These are phyloP conservation scores for Cladosporium sp. DNA, from an alignment of 2,329 filamentous ascomycete genomes.

Conservation along the genomic window DNA sequence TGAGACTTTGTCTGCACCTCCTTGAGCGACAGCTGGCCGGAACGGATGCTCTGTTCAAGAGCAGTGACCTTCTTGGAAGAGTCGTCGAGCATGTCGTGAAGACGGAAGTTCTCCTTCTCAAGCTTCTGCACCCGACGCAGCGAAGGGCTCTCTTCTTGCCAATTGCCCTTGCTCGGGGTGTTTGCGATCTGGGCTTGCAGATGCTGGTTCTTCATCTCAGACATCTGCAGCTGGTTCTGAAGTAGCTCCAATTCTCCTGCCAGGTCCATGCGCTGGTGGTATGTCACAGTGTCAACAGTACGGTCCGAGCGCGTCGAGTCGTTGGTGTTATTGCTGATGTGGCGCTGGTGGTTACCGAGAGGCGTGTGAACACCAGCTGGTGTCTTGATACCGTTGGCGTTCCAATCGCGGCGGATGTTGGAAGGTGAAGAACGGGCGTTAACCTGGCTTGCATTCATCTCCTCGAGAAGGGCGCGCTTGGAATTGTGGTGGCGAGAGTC, in stretches of 20 bases:
- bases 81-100: constrained; percentile 93
- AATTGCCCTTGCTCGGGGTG: constrained; percentile 51
- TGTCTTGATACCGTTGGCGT: constrained; percentile 58
- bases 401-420: constrained; percentile 59
- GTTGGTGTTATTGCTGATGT: constrained; percentile 61
- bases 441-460: constrained; percentile 80
- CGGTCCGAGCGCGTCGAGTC: constrained; percentile 82
- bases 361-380: constrained; percentile 66
- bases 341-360: constrained; percentile 54
- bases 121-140: constrained; percentile 80
- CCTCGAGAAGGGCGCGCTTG: constrained; percentile 73
- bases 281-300: constrained; percentile 76
- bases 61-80: constrained; percentile 88
- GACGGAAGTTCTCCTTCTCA: constrained; percentile 82
- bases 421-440: constrained; percentile 68
- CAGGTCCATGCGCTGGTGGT: constrained; percentile 85
- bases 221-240: constrained; percentile 89
- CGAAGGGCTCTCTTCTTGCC: constrained; percentile 72
- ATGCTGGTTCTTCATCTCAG: constrained; percentile 92
- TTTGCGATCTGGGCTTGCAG: constrained; percentile 82
- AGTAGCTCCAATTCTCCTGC: constrained; percentile 87
- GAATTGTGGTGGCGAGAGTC: constrained; percentile 59
- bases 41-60: constrained; percentile 79
- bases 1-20: constrained; percentile 92
- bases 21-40: constrained; percentile 80